Base-by-base conservation (phyloP, 208 protist genomes). In the Trypanosoma rangeli region DNA sequence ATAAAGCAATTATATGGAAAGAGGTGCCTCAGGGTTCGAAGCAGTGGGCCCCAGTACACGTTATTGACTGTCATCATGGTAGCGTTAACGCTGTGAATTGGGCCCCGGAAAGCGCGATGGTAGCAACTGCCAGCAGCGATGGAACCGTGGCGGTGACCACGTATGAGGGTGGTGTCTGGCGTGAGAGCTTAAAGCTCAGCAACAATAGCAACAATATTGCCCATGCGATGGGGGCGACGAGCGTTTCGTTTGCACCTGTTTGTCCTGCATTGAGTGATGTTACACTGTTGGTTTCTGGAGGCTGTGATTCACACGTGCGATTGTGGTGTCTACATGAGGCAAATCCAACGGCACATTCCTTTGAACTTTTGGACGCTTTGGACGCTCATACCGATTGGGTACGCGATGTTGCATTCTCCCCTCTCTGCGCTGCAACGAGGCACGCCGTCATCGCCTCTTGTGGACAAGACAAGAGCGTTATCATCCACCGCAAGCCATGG, bases 1-100 rank as follows among this genome's bases (percentile, higher is more conserved):
- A 95, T 42, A 92, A 87, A 55, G 94, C 98, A n/a, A 98, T 99
- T 61, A 85, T 99, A 26, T 99, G 98, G 97, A 98, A 97, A 69
- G 79, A 90, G 50, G 59, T 71, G 9, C 73, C 46, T 55, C 70
- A 83, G 22, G 68, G 61, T 9, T 78, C 75, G 33, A 65, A 62
- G n/a, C 69, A 74, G 48, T 89, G 89, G 86, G 52, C 46, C 20
- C 84, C 84, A 18, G 78, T 89, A 28, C 86, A 94, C 64, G 82
- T 95, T 24, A 74, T 92, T 59, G 83, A 90, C 57, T 74, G 82
- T 28, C 89, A 95, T 59, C 69, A 81, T 1, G 85, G 84, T 33
- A 92, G 83, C 65, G 87, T 92, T 28, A 93, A 97, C 64, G 80
- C 81, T 5, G 88, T 96, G 48, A 68, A 87, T 55, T 96, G 92